phyloP scores from a whole-genome alignment of 2,329 filamentous ascomycete species.

The Gliomastix tumulicola region DNA sequence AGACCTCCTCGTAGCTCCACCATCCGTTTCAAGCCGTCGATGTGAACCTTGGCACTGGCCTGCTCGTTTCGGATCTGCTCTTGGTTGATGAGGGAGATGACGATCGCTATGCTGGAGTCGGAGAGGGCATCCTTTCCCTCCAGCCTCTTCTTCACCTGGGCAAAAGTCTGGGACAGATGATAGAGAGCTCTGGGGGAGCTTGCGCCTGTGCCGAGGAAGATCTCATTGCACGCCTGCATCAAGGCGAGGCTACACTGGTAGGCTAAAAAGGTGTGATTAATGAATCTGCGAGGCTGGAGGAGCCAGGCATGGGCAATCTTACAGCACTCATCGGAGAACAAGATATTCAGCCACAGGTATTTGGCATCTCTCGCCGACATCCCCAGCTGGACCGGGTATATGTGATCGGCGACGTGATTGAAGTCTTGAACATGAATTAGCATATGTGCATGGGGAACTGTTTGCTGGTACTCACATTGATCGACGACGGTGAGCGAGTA shows the following conservation, averaged over 20 bases:
- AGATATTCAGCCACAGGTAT: slow-evolving; percentile 7
- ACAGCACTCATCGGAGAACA: slow-evolving; percentile 8
- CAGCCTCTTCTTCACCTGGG: slow-evolving; percentile 11
- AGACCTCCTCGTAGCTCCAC: slow-evolving; percentile 37
- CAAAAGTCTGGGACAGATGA: slow-evolving; percentile 13
- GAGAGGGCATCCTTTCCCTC: slow-evolving; percentile 12
- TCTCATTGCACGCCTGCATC: slow-evolving; percentile 14
- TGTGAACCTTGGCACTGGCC: slow-evolving; percentile 25
- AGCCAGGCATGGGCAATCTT: no score
- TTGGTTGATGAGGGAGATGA: slow-evolving; percentile 13
- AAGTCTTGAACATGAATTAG: slow-evolving; percentile 1
- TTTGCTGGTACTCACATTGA: slow-evolving; percentile 5
- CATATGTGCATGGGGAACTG: neutral
- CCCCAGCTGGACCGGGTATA: slow-evolving; percentile 6
- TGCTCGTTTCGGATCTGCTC: neutral
- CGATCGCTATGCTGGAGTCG: slow-evolving; percentile 11
- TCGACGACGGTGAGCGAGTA: slow-evolving; percentile 5
- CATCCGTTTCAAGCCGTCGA: slow-evolving; percentile 34
- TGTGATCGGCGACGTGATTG: slow-evolving; percentile 1
- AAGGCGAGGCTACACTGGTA: slow-evolving; percentile 3
- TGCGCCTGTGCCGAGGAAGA: slow-evolving; percentile 8
- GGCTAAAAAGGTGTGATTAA: neutral
- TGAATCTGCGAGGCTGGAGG: no score
- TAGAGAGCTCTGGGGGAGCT: slow-evolving; percentile 10
- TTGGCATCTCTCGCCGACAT: slow-evolving; percentile 7